Conservation (phyloP, 163 green algal species). For the Coccomyxa subellipsoidea region DNA sequence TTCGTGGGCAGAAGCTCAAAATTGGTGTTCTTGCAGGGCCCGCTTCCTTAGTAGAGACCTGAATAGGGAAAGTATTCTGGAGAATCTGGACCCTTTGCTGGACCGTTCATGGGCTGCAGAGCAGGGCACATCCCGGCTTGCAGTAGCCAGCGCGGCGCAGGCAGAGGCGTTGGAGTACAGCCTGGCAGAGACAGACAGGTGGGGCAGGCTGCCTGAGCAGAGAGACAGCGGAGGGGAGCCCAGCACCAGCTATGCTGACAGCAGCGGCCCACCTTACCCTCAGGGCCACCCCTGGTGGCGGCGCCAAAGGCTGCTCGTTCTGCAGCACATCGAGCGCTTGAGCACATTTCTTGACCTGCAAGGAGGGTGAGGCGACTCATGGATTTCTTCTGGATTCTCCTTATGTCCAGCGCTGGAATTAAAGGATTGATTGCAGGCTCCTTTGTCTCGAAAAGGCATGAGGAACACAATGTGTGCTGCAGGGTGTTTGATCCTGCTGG, state of each 20-base stretch:
- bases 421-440: too few relatives aligned
- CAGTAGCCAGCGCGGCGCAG: not conserved
- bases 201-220: not conserved
- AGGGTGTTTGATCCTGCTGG: slow-evolving; percentile 7
- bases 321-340: slow-evolving; percentile 32
- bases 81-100: not conserved
- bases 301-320: slow-evolving; percentile 6
- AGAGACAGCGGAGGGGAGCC: not conserved
- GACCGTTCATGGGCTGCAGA: not conserved
- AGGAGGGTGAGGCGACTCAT: slow-evolving; percentile 13
- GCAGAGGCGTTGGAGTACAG: not conserved
- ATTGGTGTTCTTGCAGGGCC: not conserved
- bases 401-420: not conserved
- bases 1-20: too few relatives aligned
- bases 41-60: not conserved
- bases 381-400: not conserved
- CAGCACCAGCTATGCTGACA: not conserved
- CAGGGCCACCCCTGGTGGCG: slow-evolving; percentile 1
- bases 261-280: not conserved
- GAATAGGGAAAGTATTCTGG: not conserved
- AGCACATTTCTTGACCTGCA: slow-evolving; percentile 13
- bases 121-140: not conserved
- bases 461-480: not conserved
- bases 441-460: too few relatives aligned
- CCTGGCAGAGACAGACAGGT: not conserved